These are phyloP conservation scores for Ascosphaera pollenicola DNA, from an alignment of 2,329 filamentous ascomycete genomes.

Conservation along the genomic window DNA sequence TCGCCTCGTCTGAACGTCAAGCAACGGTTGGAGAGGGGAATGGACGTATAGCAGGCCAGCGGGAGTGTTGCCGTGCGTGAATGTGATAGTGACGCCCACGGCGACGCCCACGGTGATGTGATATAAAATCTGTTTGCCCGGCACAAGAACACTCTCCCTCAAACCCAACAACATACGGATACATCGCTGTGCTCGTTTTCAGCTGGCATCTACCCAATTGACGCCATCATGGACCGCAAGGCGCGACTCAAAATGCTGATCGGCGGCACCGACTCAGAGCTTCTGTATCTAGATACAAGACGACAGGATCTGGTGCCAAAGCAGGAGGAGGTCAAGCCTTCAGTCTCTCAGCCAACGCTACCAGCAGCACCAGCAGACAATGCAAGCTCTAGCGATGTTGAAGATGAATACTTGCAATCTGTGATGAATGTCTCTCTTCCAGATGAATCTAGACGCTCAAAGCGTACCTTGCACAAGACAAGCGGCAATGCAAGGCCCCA, in stretches of 20 bases:
- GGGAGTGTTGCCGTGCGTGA: too few species aligned
- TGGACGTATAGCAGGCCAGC: too few species aligned
- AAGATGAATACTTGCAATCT: conserved; percentile 7
- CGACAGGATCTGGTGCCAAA: conserved; percentile 1
- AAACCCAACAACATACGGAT: too few species aligned
- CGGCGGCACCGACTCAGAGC: conserved; percentile 7
- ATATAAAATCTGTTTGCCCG: too few species aligned
- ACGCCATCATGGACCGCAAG: conserved; percentile 8
- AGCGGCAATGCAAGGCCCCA: neutral
- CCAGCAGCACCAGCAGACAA: conserved; percentile 3
- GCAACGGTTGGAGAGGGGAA: too few species aligned
- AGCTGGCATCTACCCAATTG: too few species aligned
- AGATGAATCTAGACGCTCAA: conserved; percentile 3
- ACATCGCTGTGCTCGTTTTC: too few species aligned
- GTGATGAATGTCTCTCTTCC: conserved; percentile 5
- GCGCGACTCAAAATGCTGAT: conserved; percentile 13
- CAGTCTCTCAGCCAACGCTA: conserved; percentile 1
- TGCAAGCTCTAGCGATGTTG: neutral
- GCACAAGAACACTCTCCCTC: too few species aligned
- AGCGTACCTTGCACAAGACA: neutral
- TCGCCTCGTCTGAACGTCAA: too few species aligned
- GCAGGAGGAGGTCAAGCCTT: neutral
- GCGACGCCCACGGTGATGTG: too few species aligned
- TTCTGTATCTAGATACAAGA: conserved; percentile 6
- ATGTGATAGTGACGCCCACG: too few species aligned